A percentile compares a stretch with the other conserved stretches of the same genome.
These are phyloP conservation scores for Boletus pseudopeckii DNA, from an alignment of 768 basidiomycete genomes.

Conservation along the genomic window DNA sequence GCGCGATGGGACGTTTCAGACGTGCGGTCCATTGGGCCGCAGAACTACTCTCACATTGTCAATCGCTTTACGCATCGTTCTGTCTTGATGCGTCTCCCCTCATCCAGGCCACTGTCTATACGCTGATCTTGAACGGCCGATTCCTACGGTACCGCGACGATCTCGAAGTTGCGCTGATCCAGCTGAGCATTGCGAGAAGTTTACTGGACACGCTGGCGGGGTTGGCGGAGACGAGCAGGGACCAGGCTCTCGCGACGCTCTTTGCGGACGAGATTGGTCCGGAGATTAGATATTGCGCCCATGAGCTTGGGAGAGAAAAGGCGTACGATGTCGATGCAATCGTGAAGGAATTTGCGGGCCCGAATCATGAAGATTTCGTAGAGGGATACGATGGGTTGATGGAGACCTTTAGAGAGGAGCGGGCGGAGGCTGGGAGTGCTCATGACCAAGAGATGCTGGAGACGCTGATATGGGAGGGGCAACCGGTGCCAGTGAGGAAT, in stretches of 20 bases:
- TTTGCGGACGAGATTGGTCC: constrained; percentile 88
- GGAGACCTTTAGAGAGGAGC: constrained; percentile 47
- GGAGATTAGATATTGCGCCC: constrained; percentile 89
- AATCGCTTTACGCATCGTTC: constrained; percentile 51
- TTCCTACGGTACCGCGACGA: constrained; percentile 74
- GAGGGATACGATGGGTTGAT: constrained; percentile 58
- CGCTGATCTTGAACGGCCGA: constrained; percentile 77
- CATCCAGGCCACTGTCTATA: constrained; percentile 73
- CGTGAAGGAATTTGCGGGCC: constrained; percentile 56
- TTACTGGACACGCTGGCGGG: constrained; percentile 67
- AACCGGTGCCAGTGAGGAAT: constrained; percentile 80
- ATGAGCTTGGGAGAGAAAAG: constrained; percentile 73
- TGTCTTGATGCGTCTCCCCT: constrained; percentile 57
- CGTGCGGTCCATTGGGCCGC: constrained; percentile 77
- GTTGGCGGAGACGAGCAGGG: constrained; percentile 65
- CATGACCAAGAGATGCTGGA: constrained; percentile 53
- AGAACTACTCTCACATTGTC: constrained; percentile 70
- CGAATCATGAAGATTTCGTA: constrained; percentile 58
- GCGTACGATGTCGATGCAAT: constrained; percentile 83
- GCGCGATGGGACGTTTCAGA: constrained; percentile 75
- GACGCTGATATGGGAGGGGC: constrained; percentile 73
- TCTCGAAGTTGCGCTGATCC: constrained; percentile 70
- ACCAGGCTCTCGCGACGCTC: constrained; percentile 82
- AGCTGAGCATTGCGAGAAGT: constrained; percentile 73
- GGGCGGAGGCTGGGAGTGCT: constrained; percentile 31